Conservation (phyloP, 352 stramenopile species). For the Phytophthora foliorum region DNA sequence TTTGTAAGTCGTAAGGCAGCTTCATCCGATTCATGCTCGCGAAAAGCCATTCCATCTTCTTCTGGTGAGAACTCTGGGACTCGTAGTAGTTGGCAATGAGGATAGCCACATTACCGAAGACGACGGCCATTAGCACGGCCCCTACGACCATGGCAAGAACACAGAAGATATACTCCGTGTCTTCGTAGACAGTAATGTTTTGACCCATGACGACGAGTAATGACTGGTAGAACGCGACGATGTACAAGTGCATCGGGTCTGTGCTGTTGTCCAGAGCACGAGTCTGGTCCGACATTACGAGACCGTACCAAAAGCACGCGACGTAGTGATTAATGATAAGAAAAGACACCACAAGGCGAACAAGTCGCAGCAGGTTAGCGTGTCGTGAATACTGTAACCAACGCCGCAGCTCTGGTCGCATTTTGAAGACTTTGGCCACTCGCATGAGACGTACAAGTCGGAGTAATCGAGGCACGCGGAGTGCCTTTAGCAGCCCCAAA, state of each 20-base stretch:
- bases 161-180: constrained; percentile 82
- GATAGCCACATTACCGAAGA: constrained; percentile 90
- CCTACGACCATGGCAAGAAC: constrained; percentile 77
- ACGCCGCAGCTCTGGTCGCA: constrained; percentile 75
- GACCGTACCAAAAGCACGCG: constrained; percentile 81
- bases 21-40: constrained; percentile 87
- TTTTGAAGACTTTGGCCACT: constrained; percentile 78
- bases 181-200: constrained; percentile 73
- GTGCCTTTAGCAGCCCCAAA: constrained; percentile 71
- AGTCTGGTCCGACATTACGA: constrained; percentile 62
- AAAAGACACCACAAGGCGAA: constrained; percentile 74
- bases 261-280: constrained; percentile 48
- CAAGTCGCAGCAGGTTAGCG: constrained; percentile 75
- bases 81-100: constrained; percentile 90
- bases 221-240: constrained; percentile 73
- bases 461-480: constrained; percentile 74
- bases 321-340: constrained; percentile 84
- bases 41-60: constrained; percentile 91
- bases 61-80: constrained; percentile 83
- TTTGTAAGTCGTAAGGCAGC: constrained; percentile 80
- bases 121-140: constrained; percentile 83
- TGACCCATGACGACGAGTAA: constrained; percentile 86
- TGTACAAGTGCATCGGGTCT: constrained; percentile 53
- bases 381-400: constrained; percentile 88
- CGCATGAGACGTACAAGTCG: constrained; percentile 75